Evolutionary conservation across 2,329 filamentous ascomycete genomes (phyloP).

Genomic region (Aspergillus phoenicis): DNA sequence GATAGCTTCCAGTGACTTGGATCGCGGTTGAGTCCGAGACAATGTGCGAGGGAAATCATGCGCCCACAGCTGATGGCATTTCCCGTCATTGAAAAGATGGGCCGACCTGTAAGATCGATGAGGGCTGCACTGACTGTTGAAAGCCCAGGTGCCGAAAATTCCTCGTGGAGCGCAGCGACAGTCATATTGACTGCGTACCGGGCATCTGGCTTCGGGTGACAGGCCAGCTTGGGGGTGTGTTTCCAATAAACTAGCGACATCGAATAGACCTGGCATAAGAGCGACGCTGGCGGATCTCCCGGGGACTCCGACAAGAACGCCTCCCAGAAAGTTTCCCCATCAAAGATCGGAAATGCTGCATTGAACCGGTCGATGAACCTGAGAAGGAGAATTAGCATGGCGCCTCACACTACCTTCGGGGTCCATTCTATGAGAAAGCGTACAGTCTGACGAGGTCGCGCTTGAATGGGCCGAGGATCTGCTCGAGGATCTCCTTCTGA

Average conservation of each 20-base stretch:
- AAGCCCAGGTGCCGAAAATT: slow-evolving; percentile 60
- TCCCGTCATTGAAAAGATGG: slow-evolving; percentile 62
- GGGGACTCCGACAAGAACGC: slow-evolving; percentile 51
- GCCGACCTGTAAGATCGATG: slow-evolving; percentile 62
- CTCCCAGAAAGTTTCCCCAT: slow-evolving; percentile 56
- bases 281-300: slow-evolving; percentile 56
- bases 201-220: slow-evolving; percentile 57
- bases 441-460: slow-evolving; percentile 57
- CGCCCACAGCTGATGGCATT: slow-evolving; percentile 59
- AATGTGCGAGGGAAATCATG: slow-evolving; percentile 57
- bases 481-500: slow-evolving; percentile 59
- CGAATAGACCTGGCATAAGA: slow-evolving; percentile 61
- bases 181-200: slow-evolving; percentile 66
- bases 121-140: slow-evolving; percentile 61
- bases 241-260: slow-evolving; percentile 62
- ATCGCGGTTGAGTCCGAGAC: slow-evolving; percentile 59
- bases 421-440: slow-evolving; percentile 27
- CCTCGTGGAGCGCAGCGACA: slow-evolving; percentile 62
- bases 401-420: neutral
- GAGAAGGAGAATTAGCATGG: slow-evolving; percentile 12
- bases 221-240: slow-evolving; percentile 47
- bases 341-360: slow-evolving; percentile 63
- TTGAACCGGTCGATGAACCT: slow-evolving; percentile 61
- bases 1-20: slow-evolving; percentile 57
- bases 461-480: slow-evolving; percentile 59